phyloP scores from a whole-genome alignment of 345 rosid species.

The Theobroma cacao region DNA sequence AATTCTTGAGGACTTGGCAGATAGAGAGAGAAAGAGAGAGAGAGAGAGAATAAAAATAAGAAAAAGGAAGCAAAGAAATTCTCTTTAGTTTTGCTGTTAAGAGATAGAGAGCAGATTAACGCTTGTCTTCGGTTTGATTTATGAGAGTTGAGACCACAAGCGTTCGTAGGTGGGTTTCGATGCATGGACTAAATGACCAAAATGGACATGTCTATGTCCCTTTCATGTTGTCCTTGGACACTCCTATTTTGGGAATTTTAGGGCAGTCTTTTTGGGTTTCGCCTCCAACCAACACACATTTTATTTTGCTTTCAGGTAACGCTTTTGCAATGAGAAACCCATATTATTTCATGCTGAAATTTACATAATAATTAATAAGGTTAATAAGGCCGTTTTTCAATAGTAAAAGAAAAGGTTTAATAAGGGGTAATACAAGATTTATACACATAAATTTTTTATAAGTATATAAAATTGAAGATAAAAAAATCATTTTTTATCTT shows the following conservation, averaged over 20 bases:
- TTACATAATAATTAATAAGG: not conserved
- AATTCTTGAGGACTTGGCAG: slow-evolving; percentile 22
- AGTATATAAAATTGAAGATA: too few species aligned
- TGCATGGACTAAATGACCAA: slow-evolving; percentile 19
- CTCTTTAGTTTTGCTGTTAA: not conserved
- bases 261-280: not conserved
- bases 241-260: slow-evolving; percentile 16
- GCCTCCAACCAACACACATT: not conserved
- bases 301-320: not conserved
- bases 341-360: not conserved
- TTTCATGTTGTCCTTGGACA: not conserved
- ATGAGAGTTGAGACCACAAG: slow-evolving; percentile 25
- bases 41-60: slow-evolving; percentile 2
- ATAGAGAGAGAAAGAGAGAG: slow-evolving; percentile 7
- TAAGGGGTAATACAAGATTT: not conserved
- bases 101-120: slow-evolving; percentile 17
- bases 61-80: slow-evolving; percentile 11
- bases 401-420: not conserved
- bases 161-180: slow-evolving; percentile 28
- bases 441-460: not conserved
- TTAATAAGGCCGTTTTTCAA: not conserved
- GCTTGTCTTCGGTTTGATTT: slow-evolving; percentile 29
- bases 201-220: not conserved
- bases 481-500: too few species aligned
- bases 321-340: not conserved